phyloP scores from a whole-genome alignment of 495 filamentous ascomycete genomes.

The Neurospora sp. region DNA sequence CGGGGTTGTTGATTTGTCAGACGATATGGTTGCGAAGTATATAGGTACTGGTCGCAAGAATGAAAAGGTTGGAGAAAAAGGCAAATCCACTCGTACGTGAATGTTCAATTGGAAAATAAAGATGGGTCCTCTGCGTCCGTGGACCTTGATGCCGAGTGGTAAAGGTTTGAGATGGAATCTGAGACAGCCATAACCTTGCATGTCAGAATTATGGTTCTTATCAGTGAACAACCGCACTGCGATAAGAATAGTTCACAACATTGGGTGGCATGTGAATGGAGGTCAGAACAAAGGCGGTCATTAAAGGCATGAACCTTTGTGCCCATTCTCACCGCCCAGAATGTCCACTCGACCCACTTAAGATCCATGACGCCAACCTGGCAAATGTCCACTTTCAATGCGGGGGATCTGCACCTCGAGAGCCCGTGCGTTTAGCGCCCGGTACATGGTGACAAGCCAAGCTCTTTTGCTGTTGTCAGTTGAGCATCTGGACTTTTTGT shows the following conservation, averaged over 20 bases:
- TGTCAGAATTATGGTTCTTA: neutral
- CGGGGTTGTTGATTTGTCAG: neutral
- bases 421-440: neutral
- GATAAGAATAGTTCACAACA: neutral
- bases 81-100: neutral
- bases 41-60: neutral
- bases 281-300: slow-evolving; percentile 2
- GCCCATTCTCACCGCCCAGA: neutral
- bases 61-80: neutral
- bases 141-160: neutral
- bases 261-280: neutral
- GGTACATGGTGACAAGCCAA: neutral
- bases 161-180: neutral
- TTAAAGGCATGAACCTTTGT: slow-evolving; percentile 1
- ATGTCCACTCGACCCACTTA: neutral
- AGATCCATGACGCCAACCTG: slow-evolving; percentile 1
- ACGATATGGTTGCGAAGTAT: neutral
- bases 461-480: neutral
- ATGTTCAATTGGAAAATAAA: neutral
- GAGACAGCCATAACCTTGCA: neutral
- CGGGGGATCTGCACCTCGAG: neutral
- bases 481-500: neutral
- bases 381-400: neutral
- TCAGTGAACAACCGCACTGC: neutral
- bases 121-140: neutral